These are phyloP conservation scores for Candida dubliniensis DNA, from an alignment of 1,139 yeast genomes.

Conservation along the genomic window DNA sequence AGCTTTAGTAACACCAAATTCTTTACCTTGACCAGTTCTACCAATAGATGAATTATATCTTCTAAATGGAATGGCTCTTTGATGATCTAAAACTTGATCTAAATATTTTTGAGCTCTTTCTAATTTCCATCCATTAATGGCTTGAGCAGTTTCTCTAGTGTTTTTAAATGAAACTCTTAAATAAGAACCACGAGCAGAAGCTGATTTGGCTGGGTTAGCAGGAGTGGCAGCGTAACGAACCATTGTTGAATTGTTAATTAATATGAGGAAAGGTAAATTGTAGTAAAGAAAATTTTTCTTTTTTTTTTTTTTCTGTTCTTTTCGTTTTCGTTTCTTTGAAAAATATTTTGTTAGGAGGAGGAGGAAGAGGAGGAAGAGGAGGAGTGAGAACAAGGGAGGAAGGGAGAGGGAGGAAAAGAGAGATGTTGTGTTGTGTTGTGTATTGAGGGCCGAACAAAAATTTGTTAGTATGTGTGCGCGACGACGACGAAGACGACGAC, in stretches of 20 bases:
- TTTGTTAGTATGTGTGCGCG: too few relatives aligned
- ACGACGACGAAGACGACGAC: too few relatives aligned
- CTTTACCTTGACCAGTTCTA: slow-evolving; percentile 99
- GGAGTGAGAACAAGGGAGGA: too few relatives aligned
- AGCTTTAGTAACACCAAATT: slow-evolving; percentile 99
- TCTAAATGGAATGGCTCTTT: slow-evolving; percentile 99
- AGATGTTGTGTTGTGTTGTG: too few relatives aligned
- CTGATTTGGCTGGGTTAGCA: slow-evolving; percentile 99
- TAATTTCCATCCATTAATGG: slow-evolving; percentile 97
- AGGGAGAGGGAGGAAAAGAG: too few relatives aligned
- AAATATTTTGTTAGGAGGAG: background rate
- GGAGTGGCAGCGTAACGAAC: slow-evolving; percentile 97
- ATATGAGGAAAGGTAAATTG: slow-evolving; percentile 2
- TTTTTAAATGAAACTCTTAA: slow-evolving; percentile 99
- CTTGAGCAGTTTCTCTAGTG: slow-evolving; percentile 99
- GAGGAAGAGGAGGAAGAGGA: too few relatives aligned
- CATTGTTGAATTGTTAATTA: slow-evolving; percentile 26
- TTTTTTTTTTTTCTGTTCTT: too few relatives aligned
- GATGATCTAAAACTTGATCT: slow-evolving; percentile 94
- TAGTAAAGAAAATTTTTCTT: background rate
- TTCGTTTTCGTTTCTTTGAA: background rate
- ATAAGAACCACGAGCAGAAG: slow-evolving; percentile 99
- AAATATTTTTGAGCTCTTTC: slow-evolving; percentile 95
- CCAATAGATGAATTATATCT: slow-evolving; percentile 96
- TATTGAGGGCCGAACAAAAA: too few relatives aligned